Percentiles rank a stretch among this genome's conserved stretches.
Conservation (phyloP, 768 basidiomycete species). For the Agrocybe praecox region DNA sequence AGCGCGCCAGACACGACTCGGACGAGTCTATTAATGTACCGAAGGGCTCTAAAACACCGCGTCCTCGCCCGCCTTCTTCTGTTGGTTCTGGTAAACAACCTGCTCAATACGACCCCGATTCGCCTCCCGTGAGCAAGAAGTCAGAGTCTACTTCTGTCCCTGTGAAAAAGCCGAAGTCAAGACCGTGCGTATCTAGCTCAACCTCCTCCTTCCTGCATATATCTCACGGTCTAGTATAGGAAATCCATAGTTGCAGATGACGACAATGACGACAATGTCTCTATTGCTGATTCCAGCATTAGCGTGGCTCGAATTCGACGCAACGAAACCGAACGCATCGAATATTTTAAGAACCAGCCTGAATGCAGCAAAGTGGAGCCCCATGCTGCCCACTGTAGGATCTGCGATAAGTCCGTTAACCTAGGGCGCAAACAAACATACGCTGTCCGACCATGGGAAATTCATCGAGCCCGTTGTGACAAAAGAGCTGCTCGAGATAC, state of each 20-base stretch:
- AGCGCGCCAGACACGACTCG: slow-evolving; percentile 24
- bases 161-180: slow-evolving; percentile 24
- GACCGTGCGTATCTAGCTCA: slow-evolving; percentile 20
- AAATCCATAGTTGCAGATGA: slow-evolving; percentile 33
- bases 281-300: slow-evolving; percentile 55
- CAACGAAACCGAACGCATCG: slow-evolving; percentile 61
- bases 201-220: background rate
- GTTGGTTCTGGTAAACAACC: slow-evolving; percentile 33
- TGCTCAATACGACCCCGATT: slow-evolving; percentile 18
- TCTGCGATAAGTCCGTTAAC: slow-evolving; percentile 58
- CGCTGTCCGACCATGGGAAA: slow-evolving; percentile 62
- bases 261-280: slow-evolving; percentile 51
- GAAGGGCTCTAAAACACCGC: slow-evolving; percentile 25
- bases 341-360: slow-evolving; percentile 65
- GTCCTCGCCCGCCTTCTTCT: slow-evolving; percentile 27
- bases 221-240: slow-evolving; percentile 8
- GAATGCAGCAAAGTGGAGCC: slow-evolving; percentile 59
- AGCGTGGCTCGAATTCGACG: slow-evolving; percentile 48
- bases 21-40: slow-evolving; percentile 17
- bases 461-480: slow-evolving; percentile 58
- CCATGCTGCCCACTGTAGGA: slow-evolving; percentile 57
- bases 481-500: slow-evolving; percentile 30
- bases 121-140: slow-evolving; percentile 21
- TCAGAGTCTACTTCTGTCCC: slow-evolving; percentile 4
- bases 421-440: slow-evolving; percentile 60